Conservation (phyloP, 1,284 basidiomycete genomes). For the Ceratobasidium sp. region DNA sequence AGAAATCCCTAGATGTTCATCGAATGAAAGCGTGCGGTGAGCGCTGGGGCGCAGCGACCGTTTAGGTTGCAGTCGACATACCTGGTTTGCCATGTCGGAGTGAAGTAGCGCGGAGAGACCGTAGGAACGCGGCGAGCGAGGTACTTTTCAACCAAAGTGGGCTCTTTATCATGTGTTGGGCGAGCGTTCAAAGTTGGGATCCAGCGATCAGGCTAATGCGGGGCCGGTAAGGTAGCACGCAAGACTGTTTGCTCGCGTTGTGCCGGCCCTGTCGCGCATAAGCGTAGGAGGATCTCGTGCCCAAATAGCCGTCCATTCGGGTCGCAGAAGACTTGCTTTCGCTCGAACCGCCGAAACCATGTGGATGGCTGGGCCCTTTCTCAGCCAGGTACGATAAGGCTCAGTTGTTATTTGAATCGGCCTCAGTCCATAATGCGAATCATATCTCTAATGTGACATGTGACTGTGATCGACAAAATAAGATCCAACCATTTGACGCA, state of each 20-base stretch:
- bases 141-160: slow-evolving; percentile 23
- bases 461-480: slow-evolving; percentile 24
- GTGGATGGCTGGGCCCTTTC: slow-evolving; percentile 38
- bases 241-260: slow-evolving; percentile 30
- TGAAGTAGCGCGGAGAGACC: slow-evolving; percentile 28
- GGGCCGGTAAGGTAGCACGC: slow-evolving; percentile 25
- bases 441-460: slow-evolving; percentile 32
- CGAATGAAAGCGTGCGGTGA: slow-evolving; percentile 23
- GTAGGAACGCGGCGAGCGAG: slow-evolving; percentile 32
- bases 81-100: slow-evolving; percentile 36
- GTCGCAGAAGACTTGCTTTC: slow-evolving; percentile 26
- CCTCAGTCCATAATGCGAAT: slow-evolving; percentile 20
- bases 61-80: slow-evolving; percentile 10
- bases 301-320: slow-evolving; percentile 21
- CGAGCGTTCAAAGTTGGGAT: slow-evolving; percentile 28
- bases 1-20: slow-evolving; percentile 25
- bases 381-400: slow-evolving; percentile 38
- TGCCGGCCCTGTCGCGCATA: slow-evolving; percentile 36
- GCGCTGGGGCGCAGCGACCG: neutral
- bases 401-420: slow-evolving; percentile 35
- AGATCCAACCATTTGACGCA: slow-evolving; percentile 24
- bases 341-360: slow-evolving; percentile 33
- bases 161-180: slow-evolving; percentile 37
- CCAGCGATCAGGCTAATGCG: slow-evolving; percentile 35
- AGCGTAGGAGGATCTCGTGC: slow-evolving; percentile 31